Conservation (phyloP, 2,329 filamentous ascomycete species). For the Penicillium glabrum region DNA sequence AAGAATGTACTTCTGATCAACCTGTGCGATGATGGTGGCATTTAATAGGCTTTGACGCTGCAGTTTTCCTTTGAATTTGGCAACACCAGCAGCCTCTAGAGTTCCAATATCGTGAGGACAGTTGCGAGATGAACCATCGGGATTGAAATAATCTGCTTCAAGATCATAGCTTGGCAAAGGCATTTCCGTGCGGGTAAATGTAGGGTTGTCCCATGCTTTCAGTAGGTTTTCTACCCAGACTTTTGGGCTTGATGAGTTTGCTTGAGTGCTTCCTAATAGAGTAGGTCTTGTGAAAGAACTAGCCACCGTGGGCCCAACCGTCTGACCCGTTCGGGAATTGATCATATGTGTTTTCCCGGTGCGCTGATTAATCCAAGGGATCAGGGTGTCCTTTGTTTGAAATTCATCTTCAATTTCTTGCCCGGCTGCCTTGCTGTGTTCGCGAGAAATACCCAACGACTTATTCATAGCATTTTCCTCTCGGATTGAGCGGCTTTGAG, state of each 20-base stretch:
- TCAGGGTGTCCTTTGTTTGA: conserved; percentile 16
- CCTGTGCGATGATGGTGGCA: conserved; percentile 73
- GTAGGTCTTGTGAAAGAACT: neutral
- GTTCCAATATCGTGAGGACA: conserved; percentile 24
- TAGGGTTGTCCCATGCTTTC: conserved; percentile 70
- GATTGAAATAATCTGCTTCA: conserved; percentile 18
- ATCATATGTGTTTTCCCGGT: conserved; percentile 44
- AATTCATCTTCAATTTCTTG: neutral
- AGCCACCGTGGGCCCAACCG: conserved; percentile 9
- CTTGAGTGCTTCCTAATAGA: neutral
- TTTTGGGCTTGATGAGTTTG: conserved; percentile 11
- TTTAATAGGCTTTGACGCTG: conserved; percentile 61
- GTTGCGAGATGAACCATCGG: conserved; percentile 12
- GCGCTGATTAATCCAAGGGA: conserved; percentile 61
- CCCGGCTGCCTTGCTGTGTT: neutral
- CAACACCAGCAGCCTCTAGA: conserved; percentile 24
- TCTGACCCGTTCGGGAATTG: conserved; percentile 38
- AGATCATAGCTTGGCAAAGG: conserved; percentile 40
- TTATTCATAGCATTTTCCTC: neutral
- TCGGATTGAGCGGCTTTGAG: neutral
- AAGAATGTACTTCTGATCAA: conserved; percentile 88
- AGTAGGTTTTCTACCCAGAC: conserved; percentile 64
- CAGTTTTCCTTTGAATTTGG: conserved; percentile 45
- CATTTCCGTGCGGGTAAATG: conserved; percentile 60
- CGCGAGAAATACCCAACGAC: neutral